Conservation (phyloP, 257 asterid genomes). For the Solanum ossicruentum region DNA sequence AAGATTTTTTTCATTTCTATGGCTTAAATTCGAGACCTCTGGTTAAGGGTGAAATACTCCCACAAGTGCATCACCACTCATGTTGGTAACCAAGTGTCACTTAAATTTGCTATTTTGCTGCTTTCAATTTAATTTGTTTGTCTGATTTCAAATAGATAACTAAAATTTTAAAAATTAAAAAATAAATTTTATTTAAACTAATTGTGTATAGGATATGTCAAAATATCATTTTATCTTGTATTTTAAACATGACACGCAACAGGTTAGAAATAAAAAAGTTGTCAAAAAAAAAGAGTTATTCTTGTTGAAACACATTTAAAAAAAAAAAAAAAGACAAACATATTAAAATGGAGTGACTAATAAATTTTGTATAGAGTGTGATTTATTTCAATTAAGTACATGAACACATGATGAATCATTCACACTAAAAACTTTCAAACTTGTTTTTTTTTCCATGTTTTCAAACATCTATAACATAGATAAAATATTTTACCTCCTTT, state of each 20-base stretch:
- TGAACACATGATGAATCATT: not conserved
- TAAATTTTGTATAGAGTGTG: not conserved
- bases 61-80: no score
- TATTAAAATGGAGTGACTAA: not conserved
- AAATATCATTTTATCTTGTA: no score
- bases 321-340: no score
- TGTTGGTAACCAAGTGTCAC: not conserved
- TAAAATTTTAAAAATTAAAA: no score
- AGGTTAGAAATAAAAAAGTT: no score
- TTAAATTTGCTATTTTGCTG: not conserved
- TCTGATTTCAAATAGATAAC: not conserved
- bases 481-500: not conserved
- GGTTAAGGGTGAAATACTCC: no score
- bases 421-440: not conserved
- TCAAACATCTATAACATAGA: not conserved
- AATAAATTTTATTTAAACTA: no score
- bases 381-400: not conserved
- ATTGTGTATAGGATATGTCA: not conserved
- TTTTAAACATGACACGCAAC: no score
- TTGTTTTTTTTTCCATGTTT: not conserved
- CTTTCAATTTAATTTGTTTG: not conserved
- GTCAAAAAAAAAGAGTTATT: not conserved
- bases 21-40: no score
- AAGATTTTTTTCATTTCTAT: accelerated
- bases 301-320: no score